Conservation (phyloP, 2,329 filamentous ascomycete genomes). For the Orbilia blumenaviensis region DNA sequence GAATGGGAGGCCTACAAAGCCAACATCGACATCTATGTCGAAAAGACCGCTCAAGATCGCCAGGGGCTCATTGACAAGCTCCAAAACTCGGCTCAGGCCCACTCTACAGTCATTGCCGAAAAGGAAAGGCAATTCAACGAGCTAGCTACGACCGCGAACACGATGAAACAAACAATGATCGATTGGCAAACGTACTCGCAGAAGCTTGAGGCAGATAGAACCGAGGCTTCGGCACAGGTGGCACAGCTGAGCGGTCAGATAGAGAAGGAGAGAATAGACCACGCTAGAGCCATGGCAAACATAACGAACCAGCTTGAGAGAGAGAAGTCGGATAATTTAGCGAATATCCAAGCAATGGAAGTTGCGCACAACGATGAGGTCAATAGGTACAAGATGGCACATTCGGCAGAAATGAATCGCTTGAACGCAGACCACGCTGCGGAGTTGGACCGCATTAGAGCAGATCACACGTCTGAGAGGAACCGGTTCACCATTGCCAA, state of each 20-base stretch:
- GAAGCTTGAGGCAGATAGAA: constrained; percentile 29
- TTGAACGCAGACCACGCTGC: constrained; percentile 1
- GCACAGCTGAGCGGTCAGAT: too few relatives aligned
- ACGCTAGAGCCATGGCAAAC: too few relatives aligned
- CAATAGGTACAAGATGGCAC: constrained; percentile 13
- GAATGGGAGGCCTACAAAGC: constrained; percentile 42
- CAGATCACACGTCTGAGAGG: constrained; percentile 1
- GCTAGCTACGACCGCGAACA: neutral
- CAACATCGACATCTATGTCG: constrained; percentile 29
- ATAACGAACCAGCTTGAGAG: constrained; percentile 11
- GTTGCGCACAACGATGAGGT: constrained; percentile 22
- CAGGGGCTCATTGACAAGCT: constrained; percentile 34
- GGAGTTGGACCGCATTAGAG: neutral
- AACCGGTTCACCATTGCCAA: neutral
- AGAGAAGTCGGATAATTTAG: constrained; percentile 6
- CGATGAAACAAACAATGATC: constrained; percentile 6
- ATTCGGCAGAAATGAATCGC: neutral
- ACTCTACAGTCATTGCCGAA: constrained; percentile 26
- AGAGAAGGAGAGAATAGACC: too few relatives aligned
- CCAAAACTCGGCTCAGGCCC: constrained; percentile 38
- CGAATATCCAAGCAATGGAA: constrained; percentile 26
- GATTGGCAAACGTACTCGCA: constrained; percentile 42
- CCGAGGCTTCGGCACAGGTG: too few relatives aligned
- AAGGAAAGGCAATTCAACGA: constrained; percentile 27
- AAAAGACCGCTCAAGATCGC: constrained; percentile 26